Base-by-base conservation (phyloP, 2,329 filamentous ascomycete genomes). In the Fusarium temperatum region DNA sequence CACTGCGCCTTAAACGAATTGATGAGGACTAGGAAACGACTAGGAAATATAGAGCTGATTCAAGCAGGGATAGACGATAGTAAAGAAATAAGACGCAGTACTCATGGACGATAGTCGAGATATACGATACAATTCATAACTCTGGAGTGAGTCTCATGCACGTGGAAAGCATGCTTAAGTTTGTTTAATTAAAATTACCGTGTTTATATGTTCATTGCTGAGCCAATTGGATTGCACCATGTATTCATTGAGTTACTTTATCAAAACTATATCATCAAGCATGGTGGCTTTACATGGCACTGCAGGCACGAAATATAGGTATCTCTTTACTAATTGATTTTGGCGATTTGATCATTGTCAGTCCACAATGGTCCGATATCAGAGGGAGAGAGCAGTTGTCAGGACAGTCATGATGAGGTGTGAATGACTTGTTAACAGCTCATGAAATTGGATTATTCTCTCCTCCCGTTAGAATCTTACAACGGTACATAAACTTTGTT, bases 1-100 rank as follows among this genome's bases (percentile, higher is more conserved):
- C 75, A 77, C 75, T 66, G 69, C 68, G 75, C 75, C 75, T 75
- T 51, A 20, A 20, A 3, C 9, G 68, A 54, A 69, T 70, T 73
- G 48, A 63, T 70, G 6, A 5, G 6, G 3, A 1, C 0, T 0
- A 0, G 1, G 5, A 8, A 11, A 4, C 1, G 1, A 20, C 28
- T 6, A 0, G 2, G 0, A 0, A 4, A 2, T 70, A 69, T 70
- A 58, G 1, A 2, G 12, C 22, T 11, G 1, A 2, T 1, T 1
- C 3, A 1, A 1, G 0, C 1, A 5, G 22, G 17, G 8, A 15
- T 6, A 20, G 15, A n/a, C 15, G 3, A 48, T 7, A 15, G 18
- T 10, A 12, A 14, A 11, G 24, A n/a, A 15, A 18, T 2, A 41
- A 14, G 26, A n/a, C n/a, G 26, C 12, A 30, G 15, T n/a, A 30